A percentile compares a stretch with the other conserved stretches of the same genome.
Conservation (phyloP, 352 stramenopile genomes). For the Phytophthora idaei region DNA sequence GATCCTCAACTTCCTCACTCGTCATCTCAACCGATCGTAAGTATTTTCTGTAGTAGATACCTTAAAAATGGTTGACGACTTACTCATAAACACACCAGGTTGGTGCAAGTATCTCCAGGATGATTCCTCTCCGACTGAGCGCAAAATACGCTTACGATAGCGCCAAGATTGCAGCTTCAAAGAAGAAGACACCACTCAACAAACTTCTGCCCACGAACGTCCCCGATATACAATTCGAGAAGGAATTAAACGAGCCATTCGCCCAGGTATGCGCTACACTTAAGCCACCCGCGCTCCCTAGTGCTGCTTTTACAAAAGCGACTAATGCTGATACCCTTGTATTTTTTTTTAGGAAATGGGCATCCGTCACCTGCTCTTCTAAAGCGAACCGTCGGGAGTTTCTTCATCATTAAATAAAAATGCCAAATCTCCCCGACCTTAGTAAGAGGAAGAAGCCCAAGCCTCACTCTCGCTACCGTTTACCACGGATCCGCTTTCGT, state of each 20-base stretch:
- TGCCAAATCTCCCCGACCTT: slow-evolving; percentile 6
- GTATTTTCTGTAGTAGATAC: slow-evolving; percentile 3
- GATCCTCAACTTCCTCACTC: slow-evolving; percentile 58
- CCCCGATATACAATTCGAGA: slow-evolving; percentile 65
- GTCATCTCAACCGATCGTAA: slow-evolving; percentile 45
- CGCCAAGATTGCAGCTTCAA: slow-evolving; percentile 44
- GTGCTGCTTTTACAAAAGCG: background rate
- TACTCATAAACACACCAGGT: slow-evolving; percentile 13
- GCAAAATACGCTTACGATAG: slow-evolving; percentile 61
- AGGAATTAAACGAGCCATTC: slow-evolving; percentile 71
- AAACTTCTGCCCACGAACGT: slow-evolving; percentile 48
- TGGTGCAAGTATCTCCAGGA: slow-evolving; percentile 42
- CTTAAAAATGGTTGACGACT: background rate
- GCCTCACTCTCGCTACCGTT: slow-evolving; percentile 8
- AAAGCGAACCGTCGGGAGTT: slow-evolving; percentile 23
- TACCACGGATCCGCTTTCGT: slow-evolving; percentile 17
- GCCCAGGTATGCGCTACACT: slow-evolving; percentile 32
- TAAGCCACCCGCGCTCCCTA: background rate
- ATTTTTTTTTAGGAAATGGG: slow-evolving; percentile 48
- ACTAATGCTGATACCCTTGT: background rate
- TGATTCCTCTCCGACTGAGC: slow-evolving; percentile 45
- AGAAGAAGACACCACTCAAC: slow-evolving; percentile 70
- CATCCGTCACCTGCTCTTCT: slow-evolving; percentile 57
- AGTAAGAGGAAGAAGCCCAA: slow-evolving; percentile 19
- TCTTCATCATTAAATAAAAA: slow-evolving; percentile 8